Base-by-base conservation (phyloP, 208 protist genomes). In the Angomonas ambiguus region DNA sequence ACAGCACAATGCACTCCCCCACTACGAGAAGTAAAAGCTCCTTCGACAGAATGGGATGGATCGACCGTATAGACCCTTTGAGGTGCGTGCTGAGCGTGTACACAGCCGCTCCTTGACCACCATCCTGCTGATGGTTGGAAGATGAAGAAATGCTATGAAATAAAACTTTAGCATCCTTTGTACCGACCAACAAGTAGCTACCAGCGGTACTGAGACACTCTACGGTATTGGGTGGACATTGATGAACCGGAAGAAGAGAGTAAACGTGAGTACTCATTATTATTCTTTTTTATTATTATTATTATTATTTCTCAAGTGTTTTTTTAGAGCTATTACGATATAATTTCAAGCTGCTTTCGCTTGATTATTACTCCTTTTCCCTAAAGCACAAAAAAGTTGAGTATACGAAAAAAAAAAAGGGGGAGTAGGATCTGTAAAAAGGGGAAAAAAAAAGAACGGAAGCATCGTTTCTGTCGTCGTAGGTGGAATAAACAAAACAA, bases 131-230 rank as follows among this genome's bases (percentile, higher is more conserved):
- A 27, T 13, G 45, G 10, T 30, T 42, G 25, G 4, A 24, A 0
- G 3, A 80, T n/a, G n/a, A n/a, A n/a, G n/a, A n/a, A n/a, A n/a
- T 55, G 18, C 73, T 68, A 72, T 88, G 82, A 5, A 78, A 72
- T 0, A 74, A n/a, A 3, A 93, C 18, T 64, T 79, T 83, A 22
- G 80, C 77, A 51, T 93, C 79, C 27, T 18, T 62, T 0, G 83
- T 93, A 24, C 87, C 87, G 11, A 90, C 35, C 38, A 92, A 72
- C 27, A 88, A 64, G 5, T 84, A 70, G 56, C 79, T 77, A 0
- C 49, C 33, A 11, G 55, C 42, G 0, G 81, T 78, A 22, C 83
- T 67, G 25, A 93, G 63, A 60, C 61, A 82, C 38, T 83, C 76
- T 34, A 88, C 58, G 22, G 70, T 71, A 58, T 70, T 62, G 0